Base-by-base conservation (phyloP, 345 rosid species). In the Eucalyptus guilfoylei region DNA sequence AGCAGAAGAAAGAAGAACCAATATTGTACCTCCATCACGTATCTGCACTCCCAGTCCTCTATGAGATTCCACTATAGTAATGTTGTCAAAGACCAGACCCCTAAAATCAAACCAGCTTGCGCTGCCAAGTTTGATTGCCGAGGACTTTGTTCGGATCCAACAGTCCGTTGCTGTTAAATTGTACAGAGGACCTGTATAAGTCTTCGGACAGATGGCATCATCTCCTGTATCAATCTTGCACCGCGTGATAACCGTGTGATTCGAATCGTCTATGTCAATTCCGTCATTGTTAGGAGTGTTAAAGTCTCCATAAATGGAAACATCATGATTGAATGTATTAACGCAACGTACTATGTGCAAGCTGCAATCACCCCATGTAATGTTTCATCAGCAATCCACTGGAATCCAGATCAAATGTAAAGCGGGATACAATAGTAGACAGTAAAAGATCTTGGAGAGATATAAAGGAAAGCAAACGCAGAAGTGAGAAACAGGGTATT, bases 121-220 rank as follows among this genome's bases (percentile, higher is more conserved):
- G 24, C 99, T 97, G 28, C 99, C 99, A 42, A 97, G 91, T 92
- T 97, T 97, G 92, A 97, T 96, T 1, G 99, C 98, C 0, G 98
- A 96, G 88, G 99, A 96, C 93, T 97, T 97, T 32, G 99, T 96
- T 60, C 97, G 93, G 67, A 97, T 97, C 98, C 98, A 96, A 91
- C 94, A 94, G 92, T 95, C 87, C 13, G 97, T 96, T 32, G 94
- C 97, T 4, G 95, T 96, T 88, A 96, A 93, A 93, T 96, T 96
- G 89, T 93, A 90, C 34, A 96, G 90, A 30, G 98, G 98, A 48
- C 91, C 94, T 17, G 90, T 92, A 86, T 88, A 95, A 3, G 99
- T 97, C 94, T 97, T 97, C 1, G 95, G 96, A 88, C 99, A 96
- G 64, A 97, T 96, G 45, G 99, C 99, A 67, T 97, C 99, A 23